Percentiles rank a stretch among this genome's conserved stretches.
phyloP scores from a whole-genome alignment of 2,329 filamentous ascomycete species.

The Fusarium sp. region DNA sequence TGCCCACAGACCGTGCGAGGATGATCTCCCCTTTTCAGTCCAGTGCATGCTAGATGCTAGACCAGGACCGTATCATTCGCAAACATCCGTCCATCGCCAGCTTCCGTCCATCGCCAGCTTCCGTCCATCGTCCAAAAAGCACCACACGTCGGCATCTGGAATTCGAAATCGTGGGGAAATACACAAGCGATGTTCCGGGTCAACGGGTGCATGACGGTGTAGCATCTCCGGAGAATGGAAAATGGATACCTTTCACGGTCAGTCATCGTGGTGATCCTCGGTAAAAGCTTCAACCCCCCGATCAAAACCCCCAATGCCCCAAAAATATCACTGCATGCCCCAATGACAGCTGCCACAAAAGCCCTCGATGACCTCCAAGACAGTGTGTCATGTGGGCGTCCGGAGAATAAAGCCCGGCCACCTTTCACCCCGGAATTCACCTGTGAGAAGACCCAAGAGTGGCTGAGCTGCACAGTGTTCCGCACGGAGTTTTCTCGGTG shows the following conservation, averaged over 20 bases:
- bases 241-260: slow-evolving; percentile 8
- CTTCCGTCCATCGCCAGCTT: slow-evolving; percentile 6
- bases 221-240: slow-evolving; percentile 31
- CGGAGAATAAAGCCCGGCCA: slow-evolving; percentile 36
- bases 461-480: slow-evolving; percentile 36
- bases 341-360: slow-evolving; percentile 30
- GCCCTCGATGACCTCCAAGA: slow-evolving; percentile 37
- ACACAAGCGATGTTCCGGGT: slow-evolving; percentile 24
- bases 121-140: not conserved
- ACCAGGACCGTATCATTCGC: not conserved
- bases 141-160: not conserved
- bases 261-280: slow-evolving; percentile 35
- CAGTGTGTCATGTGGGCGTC: slow-evolving; percentile 33
- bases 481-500: slow-evolving; percentile 37
- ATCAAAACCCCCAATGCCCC: slow-evolving; percentile 31
- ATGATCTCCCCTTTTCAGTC: slow-evolving; percentile 30
- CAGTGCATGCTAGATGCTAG: not conserved
- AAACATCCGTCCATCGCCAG: slow-evolving; percentile 6
- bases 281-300: slow-evolving; percentile 38
- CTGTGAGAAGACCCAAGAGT: slow-evolving; percentile 27
- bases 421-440: slow-evolving; percentile 20
- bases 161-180: slow-evolving; percentile 32
- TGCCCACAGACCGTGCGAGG: slow-evolving; percentile 39
- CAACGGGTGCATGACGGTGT: slow-evolving; percentile 29
- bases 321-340: slow-evolving; percentile 32